Evolutionary conservation across 306 rosid genomes (phyloP).

Genomic region (Prunus padus): DNA sequence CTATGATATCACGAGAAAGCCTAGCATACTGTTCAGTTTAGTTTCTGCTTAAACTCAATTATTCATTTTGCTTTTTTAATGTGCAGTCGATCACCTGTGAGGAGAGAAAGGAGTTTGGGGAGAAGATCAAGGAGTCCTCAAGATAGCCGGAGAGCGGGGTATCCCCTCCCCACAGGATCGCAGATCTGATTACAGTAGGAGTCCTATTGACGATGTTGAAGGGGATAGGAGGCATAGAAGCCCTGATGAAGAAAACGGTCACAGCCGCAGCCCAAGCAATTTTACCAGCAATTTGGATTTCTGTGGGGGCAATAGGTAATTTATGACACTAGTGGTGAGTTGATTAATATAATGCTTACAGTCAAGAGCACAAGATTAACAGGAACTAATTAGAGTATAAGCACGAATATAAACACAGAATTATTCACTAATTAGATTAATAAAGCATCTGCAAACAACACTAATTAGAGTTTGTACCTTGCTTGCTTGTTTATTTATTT

Average conservation of each 20-base stretch:
- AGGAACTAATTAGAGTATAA: no score
- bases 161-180: conserved; percentile 38
- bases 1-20: no score
- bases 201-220: conserved; percentile 37
- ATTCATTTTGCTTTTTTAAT: no score
- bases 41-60: no score
- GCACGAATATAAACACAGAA: no score
- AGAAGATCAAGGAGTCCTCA: conserved; percentile 51
- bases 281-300: not conserved
- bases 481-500: no score
- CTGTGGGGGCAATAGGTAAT: not conserved
- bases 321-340: not conserved
- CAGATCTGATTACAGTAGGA: conserved; percentile 34
- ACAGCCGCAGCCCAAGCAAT: conserved; percentile 35
- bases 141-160: conserved; percentile 33
- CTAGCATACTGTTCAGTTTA: no score
- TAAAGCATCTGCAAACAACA: no score
- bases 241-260: conserved; percentile 43
- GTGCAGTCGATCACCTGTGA: conserved; percentile 45
- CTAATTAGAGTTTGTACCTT: no score
- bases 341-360: no score
- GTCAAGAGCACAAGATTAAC: no score
- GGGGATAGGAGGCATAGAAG: conserved; percentile 29
- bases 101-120: conserved; percentile 46
- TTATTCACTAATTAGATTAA: no score